Evolutionary conservation across 495 filamentous ascomycete genomes (phyloP).

Genomic region (Aspergillus heteromorphus): DNA sequence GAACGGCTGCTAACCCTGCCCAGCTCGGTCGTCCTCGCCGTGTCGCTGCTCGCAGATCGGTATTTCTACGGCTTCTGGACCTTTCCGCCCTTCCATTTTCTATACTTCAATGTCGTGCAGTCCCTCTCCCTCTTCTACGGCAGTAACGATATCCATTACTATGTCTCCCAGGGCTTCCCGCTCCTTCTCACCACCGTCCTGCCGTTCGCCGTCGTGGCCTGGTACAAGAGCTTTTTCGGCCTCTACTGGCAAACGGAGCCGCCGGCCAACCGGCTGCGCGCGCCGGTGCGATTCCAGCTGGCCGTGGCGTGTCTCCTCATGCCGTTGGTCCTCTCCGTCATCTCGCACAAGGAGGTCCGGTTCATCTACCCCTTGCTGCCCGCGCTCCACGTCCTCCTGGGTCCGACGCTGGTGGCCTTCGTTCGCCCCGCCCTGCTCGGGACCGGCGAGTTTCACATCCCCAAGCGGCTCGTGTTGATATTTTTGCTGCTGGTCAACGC

Average conservation of each 20-base stretch:
- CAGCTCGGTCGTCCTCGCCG: conserved; percentile 51
- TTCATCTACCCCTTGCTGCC: conserved; percentile 95
- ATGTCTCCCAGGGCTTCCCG: conserved; percentile 82
- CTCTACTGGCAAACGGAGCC: too few relatives aligned
- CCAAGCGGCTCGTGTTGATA: conserved; percentile 49
- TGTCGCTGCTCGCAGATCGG: conserved; percentile 67
- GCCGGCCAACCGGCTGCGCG: conserved; percentile 21
- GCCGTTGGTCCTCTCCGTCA: conserved; percentile 60
- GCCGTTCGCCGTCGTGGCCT: conserved; percentile 63
- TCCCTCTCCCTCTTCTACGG: conserved; percentile 89
- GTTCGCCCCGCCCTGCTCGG: conserved; percentile 47
- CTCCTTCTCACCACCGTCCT: conserved; percentile 79
- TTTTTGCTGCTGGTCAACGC: conserved; percentile 62
- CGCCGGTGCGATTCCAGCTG: conserved; percentile 50
- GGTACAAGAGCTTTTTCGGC: conserved; percentile 57
- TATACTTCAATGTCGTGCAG: conserved; percentile 88
- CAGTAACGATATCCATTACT: conserved; percentile 88
- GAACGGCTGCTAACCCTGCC: conserved; percentile 8
- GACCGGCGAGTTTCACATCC: conserved; percentile 24
- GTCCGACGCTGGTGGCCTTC: conserved; percentile 59
- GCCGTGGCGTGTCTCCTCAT: conserved; percentile 56
- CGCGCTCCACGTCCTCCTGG: conserved; percentile 72
- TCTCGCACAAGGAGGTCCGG: conserved; percentile 95
- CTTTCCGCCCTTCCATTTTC: conserved; percentile 81
- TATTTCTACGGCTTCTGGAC: conserved; percentile 84